Conservation (phyloP, 2,329 filamentous ascomycete genomes). For the Neodidymelliopsis sp. region DNA sequence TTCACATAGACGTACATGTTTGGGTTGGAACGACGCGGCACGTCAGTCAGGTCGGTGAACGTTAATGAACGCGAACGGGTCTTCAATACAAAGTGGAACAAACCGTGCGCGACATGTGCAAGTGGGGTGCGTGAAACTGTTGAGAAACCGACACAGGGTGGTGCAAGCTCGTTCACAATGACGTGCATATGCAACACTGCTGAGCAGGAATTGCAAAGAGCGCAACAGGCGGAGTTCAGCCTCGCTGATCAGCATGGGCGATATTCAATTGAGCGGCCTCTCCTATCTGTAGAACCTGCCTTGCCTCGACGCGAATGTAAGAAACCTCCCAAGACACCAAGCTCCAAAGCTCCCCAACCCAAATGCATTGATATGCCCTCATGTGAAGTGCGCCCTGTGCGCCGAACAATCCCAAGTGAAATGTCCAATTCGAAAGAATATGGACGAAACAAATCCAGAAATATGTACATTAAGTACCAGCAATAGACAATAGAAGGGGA, state of each 20-base stretch:
- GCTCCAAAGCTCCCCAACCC: slow-evolving; percentile 13
- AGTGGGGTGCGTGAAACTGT: slow-evolving; percentile 15
- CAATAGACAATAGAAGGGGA: slow-evolving; percentile 20
- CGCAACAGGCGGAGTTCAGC: not conserved
- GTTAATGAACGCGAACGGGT: not conserved
- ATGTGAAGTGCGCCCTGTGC: slow-evolving; percentile 15
- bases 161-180: slow-evolving; percentile 3
- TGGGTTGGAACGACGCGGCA: too few relatives aligned
- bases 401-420: slow-evolving; percentile 5
- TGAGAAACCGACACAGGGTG: slow-evolving; percentile 4
- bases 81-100: slow-evolving; percentile 1
- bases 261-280: slow-evolving; percentile 8
- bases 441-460: slow-evolving; percentile 12
- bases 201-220: not conserved
- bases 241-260: slow-evolving; percentile 9
- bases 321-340: slow-evolving; percentile 10
- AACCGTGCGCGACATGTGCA: slow-evolving; percentile 7
- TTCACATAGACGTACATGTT: not conserved
- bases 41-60: not conserved
- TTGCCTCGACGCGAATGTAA: slow-evolving; percentile 5
- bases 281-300: slow-evolving; percentile 6
- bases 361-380: slow-evolving; percentile 18
- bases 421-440: slow-evolving; percentile 12
- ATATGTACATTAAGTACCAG: slow-evolving; percentile 29
- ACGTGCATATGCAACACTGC: slow-evolving; percentile 6